Evolutionary conservation across 495 filamentous ascomycete species (phyloP).

Genomic region (Penicillium waksmanii): DNA sequence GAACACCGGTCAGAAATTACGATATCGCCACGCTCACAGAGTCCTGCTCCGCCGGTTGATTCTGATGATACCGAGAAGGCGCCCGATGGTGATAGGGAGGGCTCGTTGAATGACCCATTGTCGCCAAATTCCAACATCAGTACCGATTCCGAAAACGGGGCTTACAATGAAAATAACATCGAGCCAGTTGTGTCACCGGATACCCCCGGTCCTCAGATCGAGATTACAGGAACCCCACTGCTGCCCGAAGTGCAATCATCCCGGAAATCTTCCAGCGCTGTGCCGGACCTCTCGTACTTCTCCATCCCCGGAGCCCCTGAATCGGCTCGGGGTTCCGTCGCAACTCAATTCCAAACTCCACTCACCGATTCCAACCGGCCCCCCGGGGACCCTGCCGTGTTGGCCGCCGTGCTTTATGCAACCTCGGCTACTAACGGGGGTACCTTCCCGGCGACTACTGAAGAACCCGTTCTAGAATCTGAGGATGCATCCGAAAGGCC

Average conservation of each 20-base stretch:
- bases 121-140: slow-evolving; percentile 28
- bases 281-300: slow-evolving; percentile 38
- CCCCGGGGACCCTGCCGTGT: slow-evolving; percentile 33
- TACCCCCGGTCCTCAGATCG: slow-evolving; percentile 46
- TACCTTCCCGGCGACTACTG: slow-evolving; percentile 13
- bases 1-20: slow-evolving; percentile 28
- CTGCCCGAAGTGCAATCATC: slow-evolving; percentile 27
- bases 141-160: slow-evolving; percentile 18
- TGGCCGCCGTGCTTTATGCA: slow-evolving; percentile 39
- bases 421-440: slow-evolving; percentile 25
- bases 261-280: slow-evolving; percentile 42
- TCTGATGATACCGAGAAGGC: slow-evolving; percentile 11
- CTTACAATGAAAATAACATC: slow-evolving; percentile 43
- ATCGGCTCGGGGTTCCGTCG: slow-evolving; percentile 19
- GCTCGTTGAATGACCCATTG: slow-evolving; percentile 19
- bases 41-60: slow-evolving; percentile 28
- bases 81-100: background rate
- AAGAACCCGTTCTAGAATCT: slow-evolving; percentile 21
- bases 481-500: slow-evolving; percentile 33
- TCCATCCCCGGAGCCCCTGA: slow-evolving; percentile 30
- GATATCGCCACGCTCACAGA: slow-evolving; percentile 46
- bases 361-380: slow-evolving; percentile 21
- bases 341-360: slow-evolving; percentile 22
- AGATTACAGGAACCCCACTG: slow-evolving; percentile 38
- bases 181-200: slow-evolving; percentile 45